These are phyloP conservation scores for Collybiopsis luxurians DNA, from an alignment of 768 basidiomycete genomes.

Conservation along the genomic window DNA sequence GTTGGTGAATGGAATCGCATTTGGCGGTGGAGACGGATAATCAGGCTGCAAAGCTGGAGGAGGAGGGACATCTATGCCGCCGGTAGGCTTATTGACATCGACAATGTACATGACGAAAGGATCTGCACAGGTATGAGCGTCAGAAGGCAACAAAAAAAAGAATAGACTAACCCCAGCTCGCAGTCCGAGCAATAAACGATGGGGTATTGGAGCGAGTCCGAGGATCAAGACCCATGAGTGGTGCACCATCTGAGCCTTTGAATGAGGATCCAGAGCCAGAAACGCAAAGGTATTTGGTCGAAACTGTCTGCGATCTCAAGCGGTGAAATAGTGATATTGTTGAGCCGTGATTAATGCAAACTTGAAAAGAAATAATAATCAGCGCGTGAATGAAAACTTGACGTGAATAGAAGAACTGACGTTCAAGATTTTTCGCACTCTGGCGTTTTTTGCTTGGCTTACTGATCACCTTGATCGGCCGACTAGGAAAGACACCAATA, in stretches of 20 bases:
- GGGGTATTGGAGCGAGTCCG: conserved; percentile 70
- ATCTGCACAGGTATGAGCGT: conserved; percentile 39
- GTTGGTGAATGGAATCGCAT: conserved; percentile 82
- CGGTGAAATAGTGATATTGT: conserved; percentile 96
- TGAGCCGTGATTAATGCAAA: conserved; percentile 94
- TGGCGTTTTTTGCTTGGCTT: conserved; percentile 98
- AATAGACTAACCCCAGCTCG: conserved; percentile 70
- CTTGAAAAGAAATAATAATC: conserved; percentile 35
- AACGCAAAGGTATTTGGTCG: conserved; percentile 94
- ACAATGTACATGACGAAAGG: conserved; percentile 98
- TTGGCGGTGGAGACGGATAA: conserved; percentile 89
- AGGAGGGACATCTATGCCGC: conserved; percentile 72
- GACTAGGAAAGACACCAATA: conserved; percentile 87
- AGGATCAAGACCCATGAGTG: conserved; percentile 78
- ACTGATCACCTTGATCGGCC: conserved; percentile 97
- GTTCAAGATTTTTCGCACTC: conserved; percentile 88
- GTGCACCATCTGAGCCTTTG: conserved; percentile 89
- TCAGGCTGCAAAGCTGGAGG: conserved; percentile 83
- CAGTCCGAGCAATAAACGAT: conserved; percentile 87
- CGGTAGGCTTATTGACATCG: conserved; percentile 82
- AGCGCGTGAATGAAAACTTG: conserved; percentile 32
- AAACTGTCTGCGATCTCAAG: conserved; percentile 92
- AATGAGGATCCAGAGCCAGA: conserved; percentile 91
- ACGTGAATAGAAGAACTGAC: conserved; percentile 48
- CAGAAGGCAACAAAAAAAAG: conserved; percentile 13